Evolutionary conservation across 192 early-diverging fungal genomes (phyloP).

Genomic region (Coemansia nantahalensis): DNA sequence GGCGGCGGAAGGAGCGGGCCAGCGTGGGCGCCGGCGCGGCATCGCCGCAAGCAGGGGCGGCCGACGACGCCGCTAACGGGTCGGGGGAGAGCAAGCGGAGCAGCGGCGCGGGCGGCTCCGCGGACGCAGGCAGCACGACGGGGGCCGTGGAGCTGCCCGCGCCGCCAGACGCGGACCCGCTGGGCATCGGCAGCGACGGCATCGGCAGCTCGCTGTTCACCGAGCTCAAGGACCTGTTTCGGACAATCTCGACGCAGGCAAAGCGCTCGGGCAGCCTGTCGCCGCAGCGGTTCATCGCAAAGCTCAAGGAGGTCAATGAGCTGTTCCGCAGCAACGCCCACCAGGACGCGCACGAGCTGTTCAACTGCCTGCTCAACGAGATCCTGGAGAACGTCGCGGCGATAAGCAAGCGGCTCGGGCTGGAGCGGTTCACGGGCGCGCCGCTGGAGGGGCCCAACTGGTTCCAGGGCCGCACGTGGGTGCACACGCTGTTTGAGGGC

Average conservation of each 20-base stretch:
- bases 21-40: constrained; percentile 7
- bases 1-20: constrained; percentile 36
- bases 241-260: constrained; percentile 74
- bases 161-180: background rate
- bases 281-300: constrained; percentile 81
- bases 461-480: constrained; percentile 67
- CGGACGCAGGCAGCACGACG: background rate
- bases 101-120: background rate
- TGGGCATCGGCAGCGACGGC: constrained; percentile 28
- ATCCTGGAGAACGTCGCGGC: constrained; percentile 82
- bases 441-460: constrained; percentile 20
- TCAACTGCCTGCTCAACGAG: constrained; percentile 91
- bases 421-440: constrained; percentile 15
- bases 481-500: constrained; percentile 95
- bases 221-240: constrained; percentile 83
- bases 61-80: constrained; percentile 3
- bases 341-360: constrained; percentile 98
- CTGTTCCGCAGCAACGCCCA: constrained; percentile 91
- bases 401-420: constrained; percentile 57
- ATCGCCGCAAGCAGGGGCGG: background rate
- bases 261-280: constrained; percentile 81
- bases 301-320: constrained; percentile 93
- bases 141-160: background rate
- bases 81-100: constrained; percentile 23
- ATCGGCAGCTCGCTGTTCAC: constrained; percentile 83